Evolutionary conservation across 129 eudicot genomes (phyloP).

Genomic region (Flaveria ramosissima): DNA sequence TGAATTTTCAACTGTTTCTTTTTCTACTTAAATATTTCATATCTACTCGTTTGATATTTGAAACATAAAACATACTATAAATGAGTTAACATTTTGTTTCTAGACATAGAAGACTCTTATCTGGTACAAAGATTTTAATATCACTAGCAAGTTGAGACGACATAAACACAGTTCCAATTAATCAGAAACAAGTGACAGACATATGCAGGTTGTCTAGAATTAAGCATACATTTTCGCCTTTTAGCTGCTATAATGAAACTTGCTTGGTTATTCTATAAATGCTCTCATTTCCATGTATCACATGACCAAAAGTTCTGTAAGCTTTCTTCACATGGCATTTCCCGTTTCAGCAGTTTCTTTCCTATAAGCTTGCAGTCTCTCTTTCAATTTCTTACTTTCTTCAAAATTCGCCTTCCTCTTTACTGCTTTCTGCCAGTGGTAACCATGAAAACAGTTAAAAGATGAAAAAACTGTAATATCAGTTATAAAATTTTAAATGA

Average conservation of each 20-base stretch:
- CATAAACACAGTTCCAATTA: neutral
- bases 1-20: neutral
- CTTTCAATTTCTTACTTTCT: conserved; percentile 83
- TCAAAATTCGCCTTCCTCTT: conserved; percentile 93
- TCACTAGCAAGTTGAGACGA: neutral
- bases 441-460: neutral
- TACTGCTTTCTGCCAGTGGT: conserved; percentile 60
- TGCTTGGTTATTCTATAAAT: conserved; percentile 15
- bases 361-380: conserved; percentile 67
- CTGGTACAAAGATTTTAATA: neutral
- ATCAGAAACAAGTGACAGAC: neutral
- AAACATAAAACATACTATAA: neutral
- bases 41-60: neutral
- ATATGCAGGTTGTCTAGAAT: conserved; percentile 1
- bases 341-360: conserved; percentile 49
- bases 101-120: neutral
- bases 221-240: neutral
- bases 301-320: neutral
- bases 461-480: neutral
- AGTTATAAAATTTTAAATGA: neutral
- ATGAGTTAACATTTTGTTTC: neutral
- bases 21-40: neutral
- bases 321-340: conserved; percentile 21
- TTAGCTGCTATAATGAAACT: neutral
- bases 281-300: conserved; percentile 12